Conservation (phyloP, 2,329 filamentous ascomycete species). For the Colletotrichum higginsianum region DNA sequence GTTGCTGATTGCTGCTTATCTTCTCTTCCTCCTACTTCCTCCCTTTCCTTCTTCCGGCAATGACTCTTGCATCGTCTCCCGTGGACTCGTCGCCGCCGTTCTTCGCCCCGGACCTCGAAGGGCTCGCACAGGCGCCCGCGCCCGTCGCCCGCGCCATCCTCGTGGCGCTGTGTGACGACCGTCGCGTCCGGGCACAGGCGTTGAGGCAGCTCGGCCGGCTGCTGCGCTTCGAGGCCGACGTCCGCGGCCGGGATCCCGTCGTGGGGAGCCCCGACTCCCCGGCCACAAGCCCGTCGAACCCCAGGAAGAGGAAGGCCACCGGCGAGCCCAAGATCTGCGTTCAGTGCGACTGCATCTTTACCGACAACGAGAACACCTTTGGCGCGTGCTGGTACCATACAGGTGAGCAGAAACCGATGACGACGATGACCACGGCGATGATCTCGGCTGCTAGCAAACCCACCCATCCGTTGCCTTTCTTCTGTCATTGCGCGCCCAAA, state of each 20-base stretch:
- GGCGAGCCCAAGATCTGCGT: constrained; percentile 40
- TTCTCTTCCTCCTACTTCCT: too few species aligned
- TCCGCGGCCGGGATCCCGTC: constrained; percentile 16
- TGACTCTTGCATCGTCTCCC: constrained; percentile 26
- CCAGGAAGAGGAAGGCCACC: constrained; percentile 35
- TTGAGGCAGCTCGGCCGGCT: constrained; percentile 39
- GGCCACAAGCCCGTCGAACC: constrained; percentile 10
- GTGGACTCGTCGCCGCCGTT: constrained; percentile 29
- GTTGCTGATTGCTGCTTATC: not conserved
- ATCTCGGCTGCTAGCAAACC: not conserved
- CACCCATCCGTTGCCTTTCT: not conserved
- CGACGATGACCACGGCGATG: not conserved
- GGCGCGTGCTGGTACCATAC: constrained; percentile 41
- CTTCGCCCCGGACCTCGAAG: constrained; percentile 34
- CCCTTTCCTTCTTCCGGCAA: not conserved
- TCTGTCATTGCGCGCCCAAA: too few species aligned
- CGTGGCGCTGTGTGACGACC: constrained; percentile 41
- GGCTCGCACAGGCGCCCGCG: constrained; percentile 38
- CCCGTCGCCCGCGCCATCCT: constrained; percentile 40
- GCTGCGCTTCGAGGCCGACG: constrained; percentile 34
- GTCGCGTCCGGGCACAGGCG: constrained; percentile 31
- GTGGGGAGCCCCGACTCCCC: constrained; percentile 20
- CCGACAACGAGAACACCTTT: constrained; percentile 39
- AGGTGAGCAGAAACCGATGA: constrained; percentile 31
- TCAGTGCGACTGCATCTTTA: constrained; percentile 43